A percentile compares a stretch with the other conserved stretches of the same genome.
phyloP scores from a whole-genome alignment of 371 early-diverging fungal genomes.

The Rhizoclosmatium hyalinum region DNA sequence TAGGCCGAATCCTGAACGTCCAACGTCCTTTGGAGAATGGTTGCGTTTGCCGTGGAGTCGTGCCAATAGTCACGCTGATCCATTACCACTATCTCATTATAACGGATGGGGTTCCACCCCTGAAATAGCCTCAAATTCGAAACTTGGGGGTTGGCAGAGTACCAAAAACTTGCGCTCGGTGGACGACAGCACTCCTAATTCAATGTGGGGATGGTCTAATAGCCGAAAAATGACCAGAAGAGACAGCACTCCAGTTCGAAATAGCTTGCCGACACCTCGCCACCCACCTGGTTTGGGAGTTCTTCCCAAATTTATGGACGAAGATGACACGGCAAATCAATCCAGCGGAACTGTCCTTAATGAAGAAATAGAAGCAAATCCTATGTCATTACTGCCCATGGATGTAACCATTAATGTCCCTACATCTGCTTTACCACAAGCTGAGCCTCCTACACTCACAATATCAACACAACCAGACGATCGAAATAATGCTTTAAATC shows the following conservation, averaged over 20 bases:
- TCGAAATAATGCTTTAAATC: too few relatives aligned
- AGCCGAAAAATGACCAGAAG: too few relatives aligned
- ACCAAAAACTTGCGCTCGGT: constrained; percentile 8
- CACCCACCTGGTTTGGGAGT: not conserved
- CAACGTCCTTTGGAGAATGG: not conserved
- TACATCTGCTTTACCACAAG: too few relatives aligned
- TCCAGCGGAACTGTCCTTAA: not conserved
- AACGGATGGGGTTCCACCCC: constrained; percentile 15
- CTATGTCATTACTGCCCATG: too few relatives aligned
- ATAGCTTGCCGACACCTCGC: not conserved
- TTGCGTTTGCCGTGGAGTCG: not conserved
- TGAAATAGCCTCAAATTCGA: not conserved
- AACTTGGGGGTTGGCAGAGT: constrained; percentile 7
- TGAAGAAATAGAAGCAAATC: not conserved
- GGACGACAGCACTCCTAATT: not conserved
- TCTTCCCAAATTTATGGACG: not conserved
- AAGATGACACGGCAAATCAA: not conserved
- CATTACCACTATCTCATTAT: constrained; percentile 3
- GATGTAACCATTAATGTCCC: too few relatives aligned
- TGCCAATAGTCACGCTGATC: not conserved
- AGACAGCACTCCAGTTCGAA: not conserved
- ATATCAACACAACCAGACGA: too few relatives aligned
- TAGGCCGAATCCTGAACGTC: not conserved
- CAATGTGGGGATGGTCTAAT: too few relatives aligned
- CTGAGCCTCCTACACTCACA: too few relatives aligned